Base-by-base conservation (phyloP, 208 protist species). In the Crithidia fasciculata region DNA sequence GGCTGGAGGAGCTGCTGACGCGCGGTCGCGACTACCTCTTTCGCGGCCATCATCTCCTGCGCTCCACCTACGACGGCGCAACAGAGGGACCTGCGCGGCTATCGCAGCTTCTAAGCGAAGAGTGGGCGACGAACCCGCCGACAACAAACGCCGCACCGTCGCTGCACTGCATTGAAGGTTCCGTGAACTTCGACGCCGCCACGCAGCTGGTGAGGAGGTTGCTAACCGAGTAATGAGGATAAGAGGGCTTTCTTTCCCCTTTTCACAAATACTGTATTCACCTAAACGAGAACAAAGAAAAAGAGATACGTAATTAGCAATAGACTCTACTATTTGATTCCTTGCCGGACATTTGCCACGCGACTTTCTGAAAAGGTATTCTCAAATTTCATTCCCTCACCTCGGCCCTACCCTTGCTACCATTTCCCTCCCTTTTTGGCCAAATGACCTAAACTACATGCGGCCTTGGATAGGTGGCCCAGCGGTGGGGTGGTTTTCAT, bases 21-120 rank as follows among this genome's bases (percentile, higher is more conserved):
- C 76, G 70, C 12, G 70, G 41, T 5, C 52, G 59, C n/a, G 54
- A 70, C 45, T 55, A 82, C 59, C 58, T 90, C 19, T 80, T 87
- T 47, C 81, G 72, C 56, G 84, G 76, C 5, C 81, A 87, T 40
- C 82, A 88, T 60, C 76, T 87, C 40, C 18, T 91, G 12, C 72
- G 77, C n/a, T 80, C 79, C 16, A 49, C 76, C 40, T 90, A 90
- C 69, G 69, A 86, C 80, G 82, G 64, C 7, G 45, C 56, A 4
- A 54, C 18, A 0, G 85, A 78, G 8, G 70, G 53, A 0, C 55
- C 65, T 7, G 63, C 66, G 40, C 64, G 65, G 12, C 62, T 74
- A 7, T 36, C 54, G 44, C n/a, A 47, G 5, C n/a, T 44, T 2
- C 52, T 75, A 8, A n/a, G 0, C 6, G 37, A 41, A 5, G 74